Evolutionary conservation across 2,329 filamentous ascomycete species (phyloP).

Genomic region (Geoglossum cookeanum): DNA sequence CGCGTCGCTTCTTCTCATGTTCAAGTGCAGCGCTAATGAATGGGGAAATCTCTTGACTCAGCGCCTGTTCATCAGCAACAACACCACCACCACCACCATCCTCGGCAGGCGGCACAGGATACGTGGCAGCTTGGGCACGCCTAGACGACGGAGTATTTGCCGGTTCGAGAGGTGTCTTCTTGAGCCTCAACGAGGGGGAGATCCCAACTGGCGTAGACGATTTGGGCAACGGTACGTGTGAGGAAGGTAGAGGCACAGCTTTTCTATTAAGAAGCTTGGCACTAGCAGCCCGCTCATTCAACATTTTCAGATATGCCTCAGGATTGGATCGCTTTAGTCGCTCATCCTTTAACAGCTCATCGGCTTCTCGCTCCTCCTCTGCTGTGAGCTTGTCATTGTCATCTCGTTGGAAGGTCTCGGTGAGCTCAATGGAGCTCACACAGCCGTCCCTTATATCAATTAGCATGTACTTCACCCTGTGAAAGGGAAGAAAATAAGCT

Average conservation of each 20-base stretch:
- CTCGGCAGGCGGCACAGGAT: not conserved
- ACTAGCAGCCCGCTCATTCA: not conserved
- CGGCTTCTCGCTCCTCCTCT: constrained; percentile 39
- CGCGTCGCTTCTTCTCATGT: not conserved
- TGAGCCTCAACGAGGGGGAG: no score
- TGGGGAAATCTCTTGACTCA: not conserved
- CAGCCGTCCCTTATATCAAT: not conserved
- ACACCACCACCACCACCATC: no score
- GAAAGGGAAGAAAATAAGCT: constrained; percentile 12
- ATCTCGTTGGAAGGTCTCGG: constrained; percentile 55
- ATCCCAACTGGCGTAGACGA: no score
- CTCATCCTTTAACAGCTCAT: constrained; percentile 24
- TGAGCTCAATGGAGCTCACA: constrained; percentile 41
- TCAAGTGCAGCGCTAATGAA: not conserved
- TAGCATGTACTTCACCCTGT: constrained; percentile 12
- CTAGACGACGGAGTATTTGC: no score
- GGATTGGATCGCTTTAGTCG: constrained; percentile 21
- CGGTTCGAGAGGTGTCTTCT: no score
- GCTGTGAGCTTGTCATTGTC: constrained; percentile 42
- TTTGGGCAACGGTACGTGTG: no score
- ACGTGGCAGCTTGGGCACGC: not conserved
- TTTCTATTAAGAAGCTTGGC: not conserved
- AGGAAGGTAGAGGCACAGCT: not conserved
- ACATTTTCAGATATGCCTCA: constrained; percentile 11
- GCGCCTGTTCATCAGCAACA: not conserved